These are phyloP conservation scores for Phoenix dactylifera DNA, from an alignment of 176 grass and related monocot species.

Conservation along the genomic window DNA sequence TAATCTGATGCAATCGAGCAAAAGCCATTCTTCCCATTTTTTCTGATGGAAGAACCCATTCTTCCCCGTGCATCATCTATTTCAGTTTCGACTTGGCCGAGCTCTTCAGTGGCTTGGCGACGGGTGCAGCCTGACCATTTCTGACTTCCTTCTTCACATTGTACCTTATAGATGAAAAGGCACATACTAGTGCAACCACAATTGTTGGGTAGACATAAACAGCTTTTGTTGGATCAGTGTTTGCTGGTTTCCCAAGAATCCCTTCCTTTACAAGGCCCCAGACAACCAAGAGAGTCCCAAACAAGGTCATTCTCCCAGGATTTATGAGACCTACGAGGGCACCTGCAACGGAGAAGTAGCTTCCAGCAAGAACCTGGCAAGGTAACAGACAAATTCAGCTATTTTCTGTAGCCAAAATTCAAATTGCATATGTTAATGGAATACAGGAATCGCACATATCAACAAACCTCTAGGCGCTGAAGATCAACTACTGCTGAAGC, in stretches of 20 bases:
- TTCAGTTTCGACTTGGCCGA: slow-evolving; percentile 97
- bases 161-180: slow-evolving; percentile 73
- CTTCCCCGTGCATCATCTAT: slow-evolving; percentile 30
- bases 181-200: slow-evolving; percentile 57
- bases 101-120: slow-evolving; percentile 76
- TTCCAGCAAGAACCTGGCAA: slow-evolving; percentile 77
- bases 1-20: no score
- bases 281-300: slow-evolving; percentile 70
- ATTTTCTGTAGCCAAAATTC: neutral
- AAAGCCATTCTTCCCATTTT: no score
- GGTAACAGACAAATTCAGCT: neutral
- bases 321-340: slow-evolving; percentile 66
- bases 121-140: slow-evolving; percentile 50
- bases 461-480: slow-evolving; percentile 62
- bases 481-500: slow-evolving; percentile 77
- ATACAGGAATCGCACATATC: no score
- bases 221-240: slow-evolving; percentile 39
- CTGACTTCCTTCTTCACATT: slow-evolving; percentile 49
- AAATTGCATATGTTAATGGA: no score
- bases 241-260: slow-evolving; percentile 51
- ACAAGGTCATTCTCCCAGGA: slow-evolving; percentile 92
- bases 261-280: slow-evolving; percentile 95
- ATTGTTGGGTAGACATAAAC: slow-evolving; percentile 85
- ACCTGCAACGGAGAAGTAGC: slow-evolving; percentile 93
- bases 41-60: neutral